Conservation (phyloP, 495 filamentous ascomycete species). For the Bombardia bombarda region DNA sequence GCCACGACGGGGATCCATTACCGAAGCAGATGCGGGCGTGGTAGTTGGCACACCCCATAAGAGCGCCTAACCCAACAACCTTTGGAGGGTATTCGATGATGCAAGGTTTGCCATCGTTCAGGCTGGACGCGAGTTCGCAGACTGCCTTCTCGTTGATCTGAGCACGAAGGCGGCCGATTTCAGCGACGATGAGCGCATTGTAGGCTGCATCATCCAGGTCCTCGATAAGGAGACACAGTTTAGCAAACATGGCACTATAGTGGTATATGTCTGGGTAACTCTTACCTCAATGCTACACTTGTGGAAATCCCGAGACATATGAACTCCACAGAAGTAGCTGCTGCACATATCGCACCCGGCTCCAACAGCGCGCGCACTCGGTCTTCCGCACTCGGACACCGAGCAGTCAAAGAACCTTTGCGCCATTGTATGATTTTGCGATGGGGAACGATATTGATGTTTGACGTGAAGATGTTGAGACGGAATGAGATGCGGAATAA, state of each 20-base stretch:
- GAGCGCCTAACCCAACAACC: background rate
- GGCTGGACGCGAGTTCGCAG: conserved; percentile 1
- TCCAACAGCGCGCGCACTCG: background rate
- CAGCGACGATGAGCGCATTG: background rate
- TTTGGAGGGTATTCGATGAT: background rate
- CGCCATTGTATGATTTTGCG: background rate
- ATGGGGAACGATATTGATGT: background rate
- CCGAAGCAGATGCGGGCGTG: conserved; percentile 3
- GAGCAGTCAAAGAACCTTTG: conserved; percentile 3
- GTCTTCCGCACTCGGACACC: conserved; percentile 1
- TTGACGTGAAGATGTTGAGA: background rate
- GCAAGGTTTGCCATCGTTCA: background rate
- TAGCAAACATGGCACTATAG: background rate
- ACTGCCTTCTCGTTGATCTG: conserved; percentile 3
- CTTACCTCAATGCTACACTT: background rate
- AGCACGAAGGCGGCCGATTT: conserved; percentile 1
- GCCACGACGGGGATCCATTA: background rate
- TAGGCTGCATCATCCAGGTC: conserved; percentile 1
- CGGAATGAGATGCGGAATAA: background rate
- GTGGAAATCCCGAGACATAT: background rate
- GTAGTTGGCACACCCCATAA: conserved; percentile 3
- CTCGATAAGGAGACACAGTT: background rate
- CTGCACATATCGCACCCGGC: conserved; percentile 1
- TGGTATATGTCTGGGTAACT: background rate
- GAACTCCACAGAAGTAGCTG: conserved; percentile 1